A percentile compares a stretch with the other conserved stretches of the same genome.
Conservation (phyloP, 2,329 filamentous ascomycete genomes). For the Orbilia blumenaviensis region DNA sequence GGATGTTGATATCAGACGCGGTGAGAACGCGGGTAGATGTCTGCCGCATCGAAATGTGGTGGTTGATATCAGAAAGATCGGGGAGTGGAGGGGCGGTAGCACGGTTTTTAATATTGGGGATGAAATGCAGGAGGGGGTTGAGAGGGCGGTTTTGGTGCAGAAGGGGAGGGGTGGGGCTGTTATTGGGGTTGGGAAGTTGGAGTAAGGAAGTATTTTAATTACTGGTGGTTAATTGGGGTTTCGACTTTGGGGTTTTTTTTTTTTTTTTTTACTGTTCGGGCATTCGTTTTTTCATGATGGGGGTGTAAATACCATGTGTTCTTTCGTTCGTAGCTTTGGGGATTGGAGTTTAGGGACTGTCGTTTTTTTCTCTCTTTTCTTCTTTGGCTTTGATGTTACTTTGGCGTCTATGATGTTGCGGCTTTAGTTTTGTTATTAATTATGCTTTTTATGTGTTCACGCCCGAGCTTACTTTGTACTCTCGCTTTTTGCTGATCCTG, state of each 20-base stretch:
- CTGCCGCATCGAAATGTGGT: conserved; percentile 60
- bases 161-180: conserved; percentile 57
- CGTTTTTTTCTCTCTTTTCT: not conserved
- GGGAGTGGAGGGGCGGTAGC: conserved; percentile 60
- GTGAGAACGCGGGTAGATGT: conserved; percentile 61
- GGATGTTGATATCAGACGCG: conserved; percentile 59
- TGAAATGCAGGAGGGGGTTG: conserved; percentile 56
- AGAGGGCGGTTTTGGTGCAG: conserved; percentile 59
- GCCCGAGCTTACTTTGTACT: too few species aligned
- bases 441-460: too few species aligned
- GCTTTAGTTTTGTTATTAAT: too few species aligned
- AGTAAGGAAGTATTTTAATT: not conserved
- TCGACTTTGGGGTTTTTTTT: too few species aligned
- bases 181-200: conserved; percentile 57
- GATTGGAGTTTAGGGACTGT: not conserved
- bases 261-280: not conserved
- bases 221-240: not conserved
- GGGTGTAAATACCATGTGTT: not conserved
- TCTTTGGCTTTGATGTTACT: too few species aligned
- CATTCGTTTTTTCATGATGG: not conserved
- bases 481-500: too few species aligned
- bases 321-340: not conserved
- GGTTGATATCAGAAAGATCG: conserved; percentile 59
- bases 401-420: too few species aligned
- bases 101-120: conserved; percentile 56